These are phyloP conservation scores for Microsporum ferrugineum DNA, from an alignment of 2,329 filamentous ascomycete genomes.

Conservation along the genomic window DNA sequence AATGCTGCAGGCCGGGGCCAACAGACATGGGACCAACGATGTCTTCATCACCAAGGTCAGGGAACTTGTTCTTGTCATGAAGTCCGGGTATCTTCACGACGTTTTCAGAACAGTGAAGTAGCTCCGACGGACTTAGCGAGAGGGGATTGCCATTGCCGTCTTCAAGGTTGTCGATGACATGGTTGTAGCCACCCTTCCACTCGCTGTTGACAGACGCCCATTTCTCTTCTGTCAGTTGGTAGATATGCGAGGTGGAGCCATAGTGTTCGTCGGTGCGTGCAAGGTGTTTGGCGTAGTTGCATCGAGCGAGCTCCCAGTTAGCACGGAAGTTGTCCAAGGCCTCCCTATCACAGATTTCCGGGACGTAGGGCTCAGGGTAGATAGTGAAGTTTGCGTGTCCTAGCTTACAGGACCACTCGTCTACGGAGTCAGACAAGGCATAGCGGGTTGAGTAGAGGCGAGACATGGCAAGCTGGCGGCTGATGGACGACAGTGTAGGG, in stretches of 20 bases:
- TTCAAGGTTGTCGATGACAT: constrained; percentile 45
- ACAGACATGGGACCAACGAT: constrained; percentile 85
- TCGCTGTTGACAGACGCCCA: constrained; percentile 67
- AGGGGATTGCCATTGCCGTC: constrained; percentile 26
- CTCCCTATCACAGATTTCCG: constrained; percentile 49
- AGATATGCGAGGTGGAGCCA: constrained; percentile 78
- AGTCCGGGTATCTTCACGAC: constrained; percentile 36
- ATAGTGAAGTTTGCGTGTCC: constrained; percentile 94
- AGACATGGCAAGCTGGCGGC: constrained; percentile 37
- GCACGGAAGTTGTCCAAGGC: constrained; percentile 54
- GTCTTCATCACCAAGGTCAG: constrained; percentile 75
- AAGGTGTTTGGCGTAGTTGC: constrained; percentile 81
- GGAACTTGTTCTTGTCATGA: constrained; percentile 63
- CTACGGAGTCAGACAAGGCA: constrained; percentile 52
- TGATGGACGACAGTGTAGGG: constrained; percentile 67
- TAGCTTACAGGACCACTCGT: constrained; percentile 73
- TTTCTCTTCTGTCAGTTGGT: constrained; percentile 73
- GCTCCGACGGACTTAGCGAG: constrained; percentile 29
- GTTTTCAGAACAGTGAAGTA: constrained; percentile 35
- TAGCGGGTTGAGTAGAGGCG: constrained; percentile 44
- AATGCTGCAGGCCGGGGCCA: constrained; percentile 22
- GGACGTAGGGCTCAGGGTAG: constrained; percentile 65
- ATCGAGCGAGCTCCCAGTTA: constrained; percentile 72
- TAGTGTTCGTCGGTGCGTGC: constrained; percentile 84
- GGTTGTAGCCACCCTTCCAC: constrained; percentile 62